Evolutionary conservation across 306 rosid genomes (phyloP).

Genomic region (Glycine tomentella): DNA sequence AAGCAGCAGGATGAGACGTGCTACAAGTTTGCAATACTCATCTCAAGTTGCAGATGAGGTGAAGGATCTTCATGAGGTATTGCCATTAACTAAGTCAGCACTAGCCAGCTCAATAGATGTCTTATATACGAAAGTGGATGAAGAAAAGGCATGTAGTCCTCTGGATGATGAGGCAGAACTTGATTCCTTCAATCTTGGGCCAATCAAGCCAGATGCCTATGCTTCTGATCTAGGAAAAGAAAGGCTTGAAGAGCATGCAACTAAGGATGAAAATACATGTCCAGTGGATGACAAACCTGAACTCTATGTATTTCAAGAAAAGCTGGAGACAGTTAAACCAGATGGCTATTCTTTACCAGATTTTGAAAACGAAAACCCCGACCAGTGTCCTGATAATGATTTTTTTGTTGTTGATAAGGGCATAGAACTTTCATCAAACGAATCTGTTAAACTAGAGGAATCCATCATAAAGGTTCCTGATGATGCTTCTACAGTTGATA

Average conservation of each 20-base stretch:
- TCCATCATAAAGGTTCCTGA: constrained; percentile 49
- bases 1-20: constrained; percentile 52
- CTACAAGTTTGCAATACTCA: constrained; percentile 52
- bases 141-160: constrained; percentile 50
- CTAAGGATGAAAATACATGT: constrained; percentile 50
- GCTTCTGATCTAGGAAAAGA: constrained; percentile 54
- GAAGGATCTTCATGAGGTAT: constrained; percentile 81
- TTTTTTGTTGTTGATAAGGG: constrained; percentile 72
- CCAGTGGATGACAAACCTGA: constrained; percentile 44
- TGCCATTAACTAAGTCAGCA: constrained; percentile 66
- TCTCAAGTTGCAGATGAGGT: constrained; percentile 56
- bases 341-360: constrained; percentile 44
- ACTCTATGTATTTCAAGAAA: constrained; percentile 51
- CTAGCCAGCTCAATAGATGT: constrained; percentile 70
- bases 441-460: constrained; percentile 53
- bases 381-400: constrained; percentile 59
- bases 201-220: constrained; percentile 49
- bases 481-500: constrained; percentile 50
- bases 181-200: constrained; percentile 50
- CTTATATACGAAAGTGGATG: constrained; percentile 75
- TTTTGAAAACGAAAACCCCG: constrained; percentile 53
- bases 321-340: constrained; percentile 48
- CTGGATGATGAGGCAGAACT: constrained; percentile 46
- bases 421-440: constrained; percentile 58
- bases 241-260: constrained; percentile 43